Evolutionary conservation across 495 filamentous ascomycete species (phyloP).

Genomic region (Penicillium daleae): DNA sequence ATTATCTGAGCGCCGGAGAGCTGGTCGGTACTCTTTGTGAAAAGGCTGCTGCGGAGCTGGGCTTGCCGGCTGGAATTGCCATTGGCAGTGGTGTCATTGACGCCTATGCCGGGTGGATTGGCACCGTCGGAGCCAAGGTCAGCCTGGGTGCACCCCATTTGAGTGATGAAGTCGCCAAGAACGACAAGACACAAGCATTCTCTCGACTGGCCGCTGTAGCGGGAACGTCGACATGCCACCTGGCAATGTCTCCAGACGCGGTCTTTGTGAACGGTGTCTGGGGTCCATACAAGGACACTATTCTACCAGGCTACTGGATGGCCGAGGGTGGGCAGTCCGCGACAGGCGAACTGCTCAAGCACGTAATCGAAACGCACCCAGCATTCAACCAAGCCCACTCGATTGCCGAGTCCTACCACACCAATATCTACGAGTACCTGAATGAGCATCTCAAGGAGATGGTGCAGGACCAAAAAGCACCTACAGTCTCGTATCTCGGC

Average conservation of each 20-base stretch:
- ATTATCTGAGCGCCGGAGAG: constrained; percentile 88
- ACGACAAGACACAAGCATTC: constrained; percentile 89
- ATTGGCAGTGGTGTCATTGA: constrained; percentile 97
- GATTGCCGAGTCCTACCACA: constrained; percentile 73
- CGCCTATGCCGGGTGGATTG: constrained; percentile 98
- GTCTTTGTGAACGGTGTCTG: constrained; percentile 94
- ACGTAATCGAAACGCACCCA: constrained; percentile 91
- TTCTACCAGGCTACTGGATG: constrained; percentile 91
- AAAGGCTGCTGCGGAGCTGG: constrained; percentile 80
- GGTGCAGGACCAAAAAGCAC: constrained; percentile 65
- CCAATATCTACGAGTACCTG: constrained; percentile 91
- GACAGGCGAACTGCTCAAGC: constrained; percentile 90
- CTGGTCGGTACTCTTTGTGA: constrained; percentile 82
- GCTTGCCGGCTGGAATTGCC: constrained; percentile 84
- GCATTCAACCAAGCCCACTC: constrained; percentile 78
- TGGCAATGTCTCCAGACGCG: constrained; percentile 89
- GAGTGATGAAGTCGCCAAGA: constrained; percentile 61
- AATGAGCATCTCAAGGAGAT: constrained; percentile 86
- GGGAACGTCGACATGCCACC: constrained; percentile 94
- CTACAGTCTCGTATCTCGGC: constrained; percentile 78
- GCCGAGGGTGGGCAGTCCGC: constrained; percentile 96
- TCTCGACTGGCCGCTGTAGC: constrained; percentile 92
- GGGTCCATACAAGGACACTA: constrained; percentile 93
- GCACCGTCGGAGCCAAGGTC: constrained; percentile 96
- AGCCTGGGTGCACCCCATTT: constrained; percentile 64